These are phyloP conservation scores for Ilex paraguariensis DNA, from an alignment of 305 asterid genomes.

Conservation along the genomic window DNA sequence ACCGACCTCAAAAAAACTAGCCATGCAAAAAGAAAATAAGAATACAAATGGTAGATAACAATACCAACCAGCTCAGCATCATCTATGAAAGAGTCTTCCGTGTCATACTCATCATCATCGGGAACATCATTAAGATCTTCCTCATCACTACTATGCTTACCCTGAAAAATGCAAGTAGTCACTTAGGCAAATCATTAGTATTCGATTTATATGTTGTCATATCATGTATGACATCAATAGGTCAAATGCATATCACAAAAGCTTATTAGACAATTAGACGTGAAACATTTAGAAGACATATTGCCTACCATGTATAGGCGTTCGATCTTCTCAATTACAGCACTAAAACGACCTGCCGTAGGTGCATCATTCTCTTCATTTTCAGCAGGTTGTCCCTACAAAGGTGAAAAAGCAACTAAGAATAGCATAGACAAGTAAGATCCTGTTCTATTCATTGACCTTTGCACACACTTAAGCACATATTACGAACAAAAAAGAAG, in stretches of 20 bases:
- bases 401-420: not conserved
- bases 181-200: not conserved
- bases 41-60: not conserved
- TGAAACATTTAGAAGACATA: not conserved
- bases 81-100: conserved; percentile 93
- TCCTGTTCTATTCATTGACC: too few relatives aligned
- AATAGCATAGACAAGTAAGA: too few relatives aligned
- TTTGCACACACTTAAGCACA: too few relatives aligned
- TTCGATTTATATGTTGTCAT: not conserved
- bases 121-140: conserved; percentile 84
- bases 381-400: not conserved
- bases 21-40: too few relatives aligned
- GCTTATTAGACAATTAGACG: not conserved
- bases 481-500: too few relatives aligned
- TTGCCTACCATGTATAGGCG: conserved; percentile 1
- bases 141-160: conserved; percentile 84
- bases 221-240: not conserved
- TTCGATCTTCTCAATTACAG: conserved; percentile 2
- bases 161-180: conserved; percentile 32
- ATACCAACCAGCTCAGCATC: conserved; percentile 83
- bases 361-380: not conserved
- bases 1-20: too few relatives aligned
- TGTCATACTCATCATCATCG: conserved; percentile 95
- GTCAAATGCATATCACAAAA: not conserved
- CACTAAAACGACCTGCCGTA: not conserved